These are phyloP conservation scores for Cladophialophora immunda DNA, from an alignment of 2,329 filamentous ascomycete species.

Conservation along the genomic window DNA sequence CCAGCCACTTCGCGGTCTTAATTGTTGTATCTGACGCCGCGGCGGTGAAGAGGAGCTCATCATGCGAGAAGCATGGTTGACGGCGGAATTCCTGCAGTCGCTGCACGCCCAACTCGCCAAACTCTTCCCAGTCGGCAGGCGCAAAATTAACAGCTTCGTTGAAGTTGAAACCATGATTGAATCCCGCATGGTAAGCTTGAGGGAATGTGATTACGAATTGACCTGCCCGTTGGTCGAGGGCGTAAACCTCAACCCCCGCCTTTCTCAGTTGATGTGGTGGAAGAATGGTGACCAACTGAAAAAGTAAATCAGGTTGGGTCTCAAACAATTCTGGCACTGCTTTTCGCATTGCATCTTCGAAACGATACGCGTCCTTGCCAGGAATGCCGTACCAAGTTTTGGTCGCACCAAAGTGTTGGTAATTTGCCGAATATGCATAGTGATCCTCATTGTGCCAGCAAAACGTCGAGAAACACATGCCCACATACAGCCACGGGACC, in stretches of 20 bases:
- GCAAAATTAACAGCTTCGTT: slow-evolving; percentile 99
- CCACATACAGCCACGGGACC: slow-evolving; percentile 97
- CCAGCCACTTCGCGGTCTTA: slow-evolving; percentile 93
- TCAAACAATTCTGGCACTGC: slow-evolving; percentile 97
- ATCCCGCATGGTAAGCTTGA: slow-evolving; percentile 95
- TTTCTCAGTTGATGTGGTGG: slow-evolving; percentile 93
- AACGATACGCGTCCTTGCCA: slow-evolving; percentile 90
- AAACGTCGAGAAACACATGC: slow-evolving; percentile 99
- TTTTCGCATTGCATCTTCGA: slow-evolving; percentile 93
- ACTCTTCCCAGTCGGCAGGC: slow-evolving; percentile 93
- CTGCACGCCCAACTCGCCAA: slow-evolving; percentile 84
- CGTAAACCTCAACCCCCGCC: slow-evolving; percentile 90
- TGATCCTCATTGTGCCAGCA: slow-evolving; percentile 99
- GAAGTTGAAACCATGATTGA: slow-evolving; percentile 99
- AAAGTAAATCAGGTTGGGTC: slow-evolving; percentile 93
- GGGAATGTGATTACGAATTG: slow-evolving; percentile 98
- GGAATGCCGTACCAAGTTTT: slow-evolving; percentile 99
- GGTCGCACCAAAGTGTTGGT: slow-evolving; percentile 96
- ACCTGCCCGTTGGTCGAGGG: slow-evolving; percentile 92
- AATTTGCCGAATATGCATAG: slow-evolving; percentile 96
- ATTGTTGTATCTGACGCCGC: slow-evolving; percentile 82
- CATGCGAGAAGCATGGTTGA: slow-evolving; percentile 96
- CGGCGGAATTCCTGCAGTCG: slow-evolving; percentile 85
- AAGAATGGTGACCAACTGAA: slow-evolving; percentile 94
- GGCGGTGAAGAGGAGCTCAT: slow-evolving; percentile 91